These are phyloP conservation scores for Takashimella koratensis DNA, from an alignment of 1,284 basidiomycete species.

Conservation along the genomic window DNA sequence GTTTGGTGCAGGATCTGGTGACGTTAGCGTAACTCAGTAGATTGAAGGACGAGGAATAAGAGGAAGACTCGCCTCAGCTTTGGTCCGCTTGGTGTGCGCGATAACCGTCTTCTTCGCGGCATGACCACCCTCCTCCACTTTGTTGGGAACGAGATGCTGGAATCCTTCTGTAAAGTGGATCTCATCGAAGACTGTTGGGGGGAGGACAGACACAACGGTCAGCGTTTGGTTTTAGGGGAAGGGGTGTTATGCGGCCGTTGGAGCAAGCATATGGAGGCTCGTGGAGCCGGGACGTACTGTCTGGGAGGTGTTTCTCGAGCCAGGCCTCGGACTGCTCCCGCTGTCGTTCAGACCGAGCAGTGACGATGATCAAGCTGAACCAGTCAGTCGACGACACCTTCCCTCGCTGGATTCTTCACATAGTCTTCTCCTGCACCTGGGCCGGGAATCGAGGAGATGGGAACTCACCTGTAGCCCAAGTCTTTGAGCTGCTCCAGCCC, in stretches of 20 bases:
- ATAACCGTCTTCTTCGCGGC: constrained; percentile 52
- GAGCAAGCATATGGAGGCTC: background rate
- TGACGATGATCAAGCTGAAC: constrained; percentile 59
- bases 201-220: background rate
- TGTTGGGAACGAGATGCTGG: constrained; percentile 36
- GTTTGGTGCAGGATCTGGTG: constrained; percentile 61
- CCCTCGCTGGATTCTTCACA: too few relatives aligned
- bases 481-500: constrained; percentile 57
- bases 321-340: constrained; percentile 63
- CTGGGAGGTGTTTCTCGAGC: constrained; percentile 64
- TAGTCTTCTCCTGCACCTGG: too few relatives aligned
- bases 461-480: constrained; percentile 57
- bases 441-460: too few relatives aligned
- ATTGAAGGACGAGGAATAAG: background rate
- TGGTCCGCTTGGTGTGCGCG: constrained; percentile 59
- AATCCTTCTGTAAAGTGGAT: constrained; percentile 75
- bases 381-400: constrained; percentile 7
- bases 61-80: constrained; percentile 58
- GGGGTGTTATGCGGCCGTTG: background rate
- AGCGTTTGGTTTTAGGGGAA: background rate
- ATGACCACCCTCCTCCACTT: constrained; percentile 50
- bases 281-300: constrained; percentile 40
- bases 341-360: constrained; percentile 61
- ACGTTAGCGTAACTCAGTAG: background rate
- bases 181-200: constrained; percentile 58